These are phyloP conservation scores for Prunus mira DNA, from an alignment of 306 rosid species.

Conservation along the genomic window DNA sequence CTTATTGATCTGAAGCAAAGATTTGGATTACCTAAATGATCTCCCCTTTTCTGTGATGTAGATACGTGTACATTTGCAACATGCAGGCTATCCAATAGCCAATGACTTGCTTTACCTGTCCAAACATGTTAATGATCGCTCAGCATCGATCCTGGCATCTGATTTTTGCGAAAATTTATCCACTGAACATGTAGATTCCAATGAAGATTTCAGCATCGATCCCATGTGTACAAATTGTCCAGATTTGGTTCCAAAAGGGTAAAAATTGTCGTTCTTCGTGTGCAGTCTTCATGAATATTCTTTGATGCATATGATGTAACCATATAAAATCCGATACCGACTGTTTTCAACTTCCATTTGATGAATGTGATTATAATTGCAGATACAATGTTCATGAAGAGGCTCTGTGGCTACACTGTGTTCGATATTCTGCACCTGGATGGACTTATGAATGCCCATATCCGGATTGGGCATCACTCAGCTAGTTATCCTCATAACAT, in stretches of 20 bases:
- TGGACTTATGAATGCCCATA: constrained; percentile 81
- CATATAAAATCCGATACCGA: neutral
- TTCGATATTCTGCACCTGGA: constrained; percentile 71
- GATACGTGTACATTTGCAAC: constrained; percentile 86
- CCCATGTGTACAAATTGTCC: constrained; percentile 95
- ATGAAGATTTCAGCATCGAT: constrained; percentile 56
- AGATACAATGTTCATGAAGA: constrained; percentile 67
- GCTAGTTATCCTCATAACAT: constrained; percentile 14
- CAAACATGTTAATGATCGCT: constrained; percentile 38
- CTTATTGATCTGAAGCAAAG: neutral
- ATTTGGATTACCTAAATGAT: neutral
- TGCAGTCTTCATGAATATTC: neutral
- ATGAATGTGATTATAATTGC: constrained; percentile 18
- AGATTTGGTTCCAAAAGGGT: constrained; percentile 81
- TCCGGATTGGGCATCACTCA: constrained; percentile 73
- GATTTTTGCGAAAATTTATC: constrained; percentile 30
- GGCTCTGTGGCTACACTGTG: constrained; percentile 79
- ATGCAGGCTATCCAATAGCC: constrained; percentile 80
- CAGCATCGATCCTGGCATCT: constrained; percentile 20
- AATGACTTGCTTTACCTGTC: constrained; percentile 74
- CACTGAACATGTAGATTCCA: constrained; percentile 34
- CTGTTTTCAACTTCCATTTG: neutral
- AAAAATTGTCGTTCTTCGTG: constrained; percentile 9
- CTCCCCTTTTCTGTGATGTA: constrained; percentile 26
- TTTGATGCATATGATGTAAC: neutral